Evolutionary conservation across 805 yeast genomes (phyloP), one percentile per base, ranked within the genome.

Genomic region (Geotrichum ghanense): DNA sequence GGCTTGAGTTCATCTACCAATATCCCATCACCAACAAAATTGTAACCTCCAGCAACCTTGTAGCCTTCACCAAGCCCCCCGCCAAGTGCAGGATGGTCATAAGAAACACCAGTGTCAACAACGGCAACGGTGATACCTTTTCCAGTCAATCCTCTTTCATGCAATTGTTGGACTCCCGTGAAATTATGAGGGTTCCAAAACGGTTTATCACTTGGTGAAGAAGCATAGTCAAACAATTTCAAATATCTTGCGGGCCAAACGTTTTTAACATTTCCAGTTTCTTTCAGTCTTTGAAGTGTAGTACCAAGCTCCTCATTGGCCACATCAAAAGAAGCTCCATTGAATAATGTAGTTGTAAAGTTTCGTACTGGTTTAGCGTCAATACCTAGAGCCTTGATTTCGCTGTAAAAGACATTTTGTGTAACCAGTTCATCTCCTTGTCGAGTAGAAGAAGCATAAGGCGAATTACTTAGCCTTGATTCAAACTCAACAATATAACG

Each of bases 61-160:
- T 41, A 53, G 22, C 48, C 46, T 10, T 22, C 22, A 22, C 57
- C 57, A 42, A 50, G 22, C 14, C 58, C 57, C 22, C 57, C 57
- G 31, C 57, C 57, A 20, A 54, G 41, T 7, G 51, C 47, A 19
- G 37, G 46, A 43, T 41, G 27, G 3, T 7, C 22, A 25, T 54
- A 54, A 27, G 47, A 44, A 51, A 44, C 46, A 7, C 46, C 46
- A 34, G 44, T 44, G 24, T 44, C 46, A 9, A 44, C 46, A 4
- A 44, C 42, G 35, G 45, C 57, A 44, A 54, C 41, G 22, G 41
- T 25, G 5, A 46, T 25, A 37, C 55, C 57, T 22, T 41, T 41
- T 41, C 57, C 57, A 37, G 27, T 34, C 22, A 47, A 42, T 12
- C 48, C 49, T 41, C 47, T 51, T 3, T 47, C 41, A 22, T 53